Conservation (phyloP, 345 rosid genomes). For the Aurinia saxatilis region DNA sequence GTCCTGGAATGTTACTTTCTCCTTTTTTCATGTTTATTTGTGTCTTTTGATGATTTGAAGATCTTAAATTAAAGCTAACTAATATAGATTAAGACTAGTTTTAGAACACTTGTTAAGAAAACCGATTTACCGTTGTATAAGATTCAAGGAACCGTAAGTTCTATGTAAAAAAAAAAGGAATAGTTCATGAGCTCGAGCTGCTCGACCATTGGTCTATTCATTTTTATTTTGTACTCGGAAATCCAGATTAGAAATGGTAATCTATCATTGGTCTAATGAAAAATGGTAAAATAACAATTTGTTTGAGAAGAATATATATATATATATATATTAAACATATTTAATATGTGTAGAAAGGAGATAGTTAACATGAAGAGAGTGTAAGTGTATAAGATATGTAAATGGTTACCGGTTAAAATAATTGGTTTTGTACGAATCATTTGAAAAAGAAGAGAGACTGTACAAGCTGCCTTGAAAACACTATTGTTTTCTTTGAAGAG, state of each 20-base stretch:
- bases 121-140: neutral
- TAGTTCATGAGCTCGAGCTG: too few species aligned
- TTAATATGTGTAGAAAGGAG: too few species aligned
- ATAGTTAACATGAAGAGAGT: too few species aligned
- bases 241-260: too few species aligned
- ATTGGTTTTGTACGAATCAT: neutral
- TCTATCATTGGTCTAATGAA: too few species aligned
- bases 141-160: conserved; percentile 13
- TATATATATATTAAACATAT: too few species aligned
- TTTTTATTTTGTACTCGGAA: too few species aligned
- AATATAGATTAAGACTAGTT: neutral
- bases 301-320: too few species aligned
- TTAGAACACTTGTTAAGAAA: neutral
- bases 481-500: conserved; percentile 1
- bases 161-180: too few species aligned
- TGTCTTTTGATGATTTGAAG: conserved; percentile 16
- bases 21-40: conserved; percentile 3
- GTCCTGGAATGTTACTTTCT: conserved; percentile 17
- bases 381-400: neutral
- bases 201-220: too few species aligned
- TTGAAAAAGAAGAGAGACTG: neutral
- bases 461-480: neutral
- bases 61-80: conserved; percentile 20
- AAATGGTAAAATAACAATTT: too few species aligned
- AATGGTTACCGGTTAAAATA: neutral